A percentile compares a stretch with the other conserved stretches of the same genome.
Conservation (phyloP, 2,329 filamentous ascomycete species). For the Juglanconis juglandina region DNA sequence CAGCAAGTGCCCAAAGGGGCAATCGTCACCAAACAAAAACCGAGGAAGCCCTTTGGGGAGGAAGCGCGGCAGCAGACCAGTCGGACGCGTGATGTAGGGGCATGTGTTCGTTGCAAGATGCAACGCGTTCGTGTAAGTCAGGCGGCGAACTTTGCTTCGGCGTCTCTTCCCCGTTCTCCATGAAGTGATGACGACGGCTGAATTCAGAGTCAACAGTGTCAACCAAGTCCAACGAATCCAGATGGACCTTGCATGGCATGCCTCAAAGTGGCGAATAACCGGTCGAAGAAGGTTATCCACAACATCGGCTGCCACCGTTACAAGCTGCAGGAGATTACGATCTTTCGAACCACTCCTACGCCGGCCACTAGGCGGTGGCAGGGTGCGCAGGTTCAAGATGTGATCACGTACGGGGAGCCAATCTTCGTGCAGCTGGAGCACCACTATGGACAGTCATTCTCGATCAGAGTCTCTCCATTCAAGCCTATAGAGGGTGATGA, state of each 20-base stretch:
- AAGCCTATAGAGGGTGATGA: slow-evolving; percentile 34
- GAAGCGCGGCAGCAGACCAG: slow-evolving; percentile 30
- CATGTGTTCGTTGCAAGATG: slow-evolving; percentile 43
- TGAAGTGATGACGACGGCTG: neutral
- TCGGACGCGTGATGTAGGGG: slow-evolving; percentile 33
- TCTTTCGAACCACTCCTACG: slow-evolving; percentile 43
- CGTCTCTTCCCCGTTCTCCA: no score
- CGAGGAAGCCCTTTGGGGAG: slow-evolving; percentile 21
- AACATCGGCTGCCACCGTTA: slow-evolving; percentile 40
- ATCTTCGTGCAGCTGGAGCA: slow-evolving; percentile 37
- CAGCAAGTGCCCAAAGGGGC: neutral
- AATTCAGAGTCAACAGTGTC: slow-evolving; percentile 31
- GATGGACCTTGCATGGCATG: slow-evolving; percentile 40
- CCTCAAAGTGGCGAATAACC: slow-evolving; percentile 28
- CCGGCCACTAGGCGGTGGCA: slow-evolving; percentile 42
- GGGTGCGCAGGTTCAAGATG: slow-evolving; percentile 38
- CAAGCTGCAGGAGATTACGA: slow-evolving; percentile 38
- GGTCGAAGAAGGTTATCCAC: slow-evolving; percentile 47
- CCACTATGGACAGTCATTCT: slow-evolving; percentile 28
- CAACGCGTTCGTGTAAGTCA: slow-evolving; percentile 41
- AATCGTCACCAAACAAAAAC: neutral
- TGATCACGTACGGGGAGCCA: slow-evolving; percentile 26
- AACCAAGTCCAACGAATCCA: slow-evolving; percentile 28
- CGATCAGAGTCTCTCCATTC: neutral
- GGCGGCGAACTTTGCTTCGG: neutral